phyloP scores from a whole-genome alignment of 2,329 filamentous ascomycete species.

The Fusarium falciforme region DNA sequence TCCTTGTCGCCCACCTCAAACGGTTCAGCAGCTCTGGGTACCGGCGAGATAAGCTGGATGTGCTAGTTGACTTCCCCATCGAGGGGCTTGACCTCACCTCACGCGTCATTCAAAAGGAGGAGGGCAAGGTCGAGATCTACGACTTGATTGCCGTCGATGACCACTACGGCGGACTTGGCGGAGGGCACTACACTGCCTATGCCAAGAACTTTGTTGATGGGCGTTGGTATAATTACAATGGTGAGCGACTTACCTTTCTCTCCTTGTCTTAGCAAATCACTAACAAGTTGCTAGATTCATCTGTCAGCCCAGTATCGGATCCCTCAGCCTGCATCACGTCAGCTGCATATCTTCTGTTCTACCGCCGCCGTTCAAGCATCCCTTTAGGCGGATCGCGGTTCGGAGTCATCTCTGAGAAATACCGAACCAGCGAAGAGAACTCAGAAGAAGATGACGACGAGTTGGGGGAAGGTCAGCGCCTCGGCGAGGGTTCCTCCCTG shows the following conservation, averaged over 20 bases:
- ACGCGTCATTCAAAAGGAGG: slow-evolving; percentile 82
- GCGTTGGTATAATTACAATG: slow-evolving; percentile 97
- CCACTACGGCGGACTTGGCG: slow-evolving; percentile 92
- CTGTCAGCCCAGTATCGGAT: slow-evolving; percentile 71
- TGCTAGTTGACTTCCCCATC: slow-evolving; percentile 90
- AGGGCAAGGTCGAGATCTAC: slow-evolving; percentile 85
- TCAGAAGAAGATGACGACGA: slow-evolving; percentile 57
- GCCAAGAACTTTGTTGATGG: slow-evolving; percentile 91
- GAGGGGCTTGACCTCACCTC: slow-evolving; percentile 85
- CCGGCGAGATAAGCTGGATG: slow-evolving; percentile 91
- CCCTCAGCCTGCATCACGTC: slow-evolving; percentile 74
- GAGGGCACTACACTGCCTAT: slow-evolving; percentile 95
- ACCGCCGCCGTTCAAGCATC: slow-evolving; percentile 81
- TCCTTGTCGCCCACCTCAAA: slow-evolving; percentile 94
- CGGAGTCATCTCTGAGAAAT: slow-evolving; percentile 75
- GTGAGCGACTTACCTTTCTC: slow-evolving; percentile 61
- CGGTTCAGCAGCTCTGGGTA: slow-evolving; percentile 88
- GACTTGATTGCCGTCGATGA: slow-evolving; percentile 97
- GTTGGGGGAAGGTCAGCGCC: slow-evolving; percentile 86
- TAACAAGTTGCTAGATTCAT: slow-evolving; percentile 74
- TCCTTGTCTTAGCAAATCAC: slow-evolving; percentile 26
- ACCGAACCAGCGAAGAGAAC: slow-evolving; percentile 63
- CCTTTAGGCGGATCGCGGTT: slow-evolving; percentile 85
- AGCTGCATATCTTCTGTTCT: slow-evolving; percentile 94
- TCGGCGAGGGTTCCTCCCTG: slow-evolving; percentile 85